A percentile compares a stretch with the other conserved stretches of the same genome.
These are phyloP conservation scores for Fusarium buharicum DNA, from an alignment of 2,329 filamentous ascomycete species.

Conservation along the genomic window DNA sequence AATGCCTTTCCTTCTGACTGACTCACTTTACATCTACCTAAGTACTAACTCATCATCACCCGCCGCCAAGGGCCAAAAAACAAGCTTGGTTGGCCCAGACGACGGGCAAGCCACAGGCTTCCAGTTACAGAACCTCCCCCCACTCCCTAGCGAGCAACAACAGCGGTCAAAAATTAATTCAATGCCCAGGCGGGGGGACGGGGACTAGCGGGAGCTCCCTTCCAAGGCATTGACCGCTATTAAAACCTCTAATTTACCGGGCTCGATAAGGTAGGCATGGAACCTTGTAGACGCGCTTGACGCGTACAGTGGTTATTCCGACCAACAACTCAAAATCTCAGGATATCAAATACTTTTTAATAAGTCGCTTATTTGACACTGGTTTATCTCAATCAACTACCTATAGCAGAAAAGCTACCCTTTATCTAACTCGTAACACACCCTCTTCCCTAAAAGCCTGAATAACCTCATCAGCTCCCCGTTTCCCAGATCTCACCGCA, in stretches of 20 bases:
- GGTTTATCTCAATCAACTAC: neutral
- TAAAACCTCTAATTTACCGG: conserved; percentile 6
- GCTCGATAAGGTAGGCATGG: neutral
- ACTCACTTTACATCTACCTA: neutral
- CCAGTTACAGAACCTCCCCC: neutral
- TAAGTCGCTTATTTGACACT: neutral
- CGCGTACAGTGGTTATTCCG: conserved; percentile 4
- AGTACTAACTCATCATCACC: neutral
- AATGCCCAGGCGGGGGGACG: conserved; percentile 18
- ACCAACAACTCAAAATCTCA: neutral
- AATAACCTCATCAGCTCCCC: conserved; percentile 34
- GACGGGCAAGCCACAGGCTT: neutral
- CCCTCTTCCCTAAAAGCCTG: conserved; percentile 10
- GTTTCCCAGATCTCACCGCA: conserved; percentile 34
- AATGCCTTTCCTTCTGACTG: neutral
- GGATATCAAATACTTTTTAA: neutral
- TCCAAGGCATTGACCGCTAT: conserved; percentile 33
- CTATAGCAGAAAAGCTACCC: no score
- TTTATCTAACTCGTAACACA: no score
- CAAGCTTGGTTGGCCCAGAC: conserved; percentile 33
- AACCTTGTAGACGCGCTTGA: conserved; percentile 6
- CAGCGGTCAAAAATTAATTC: conserved; percentile 35
- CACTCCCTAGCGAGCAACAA: conserved; percentile 14
- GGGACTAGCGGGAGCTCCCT: conserved; percentile 34
- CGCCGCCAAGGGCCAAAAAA: neutral